A percentile compares a stretch with the other conserved stretches of the same genome.
Conservation (phyloP, 495 filamentous ascomycete species). For the Aspergillus haitiensis region DNA sequence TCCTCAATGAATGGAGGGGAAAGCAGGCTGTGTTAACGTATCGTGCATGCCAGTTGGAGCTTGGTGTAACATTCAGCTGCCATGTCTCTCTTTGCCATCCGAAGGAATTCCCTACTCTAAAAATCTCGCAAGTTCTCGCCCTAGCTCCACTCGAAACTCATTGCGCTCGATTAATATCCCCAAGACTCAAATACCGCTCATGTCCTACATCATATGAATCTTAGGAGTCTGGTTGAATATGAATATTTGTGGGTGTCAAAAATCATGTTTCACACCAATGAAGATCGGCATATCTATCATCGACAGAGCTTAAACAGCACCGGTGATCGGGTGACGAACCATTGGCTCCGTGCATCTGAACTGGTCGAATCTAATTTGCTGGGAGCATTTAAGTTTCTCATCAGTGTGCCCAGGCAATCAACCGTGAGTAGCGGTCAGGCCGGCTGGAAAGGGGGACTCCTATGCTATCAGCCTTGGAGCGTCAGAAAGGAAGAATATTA, state of each 20-base stretch:
- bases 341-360: neutral
- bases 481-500: no score
- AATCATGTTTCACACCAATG: neutral
- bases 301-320: neutral
- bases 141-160: no score
- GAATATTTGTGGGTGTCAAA: neutral
- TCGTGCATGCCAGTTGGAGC: neutral
- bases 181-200: neutral
- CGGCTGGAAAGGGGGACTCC: neutral
- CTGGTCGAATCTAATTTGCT: neutral
- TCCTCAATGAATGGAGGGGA: neutral
- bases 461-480: no score
- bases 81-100: neutral
- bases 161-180: no score
- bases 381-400: neutral
- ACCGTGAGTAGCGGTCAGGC: slow-evolving; percentile 4
- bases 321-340: slow-evolving; percentile 4
- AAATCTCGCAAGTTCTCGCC: no score
- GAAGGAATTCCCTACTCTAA: neutral
- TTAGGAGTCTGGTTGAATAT: neutral
- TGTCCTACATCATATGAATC: neutral
- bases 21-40: neutral
- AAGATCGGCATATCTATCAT: slow-evolving; percentile 3
- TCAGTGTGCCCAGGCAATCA: neutral
- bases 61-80: neutral